Evolutionary conservation across 768 basidiomycete genomes (phyloP).

Genomic region (Pulveroboletus ravenelii): DNA sequence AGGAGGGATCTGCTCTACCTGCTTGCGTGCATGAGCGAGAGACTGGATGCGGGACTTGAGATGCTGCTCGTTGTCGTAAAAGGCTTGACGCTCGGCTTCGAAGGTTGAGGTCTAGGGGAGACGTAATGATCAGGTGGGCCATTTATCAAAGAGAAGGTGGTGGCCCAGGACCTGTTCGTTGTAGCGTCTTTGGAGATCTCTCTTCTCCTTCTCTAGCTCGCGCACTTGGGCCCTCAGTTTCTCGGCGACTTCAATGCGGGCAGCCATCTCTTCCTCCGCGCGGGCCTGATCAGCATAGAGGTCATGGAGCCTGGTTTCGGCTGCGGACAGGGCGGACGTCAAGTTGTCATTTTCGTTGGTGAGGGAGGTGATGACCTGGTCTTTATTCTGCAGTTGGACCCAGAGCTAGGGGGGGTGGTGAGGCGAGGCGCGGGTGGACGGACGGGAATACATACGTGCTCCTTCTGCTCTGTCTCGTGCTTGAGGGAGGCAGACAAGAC

Average conservation of each 20-base stretch:
- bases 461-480: slow-evolving; percentile 77
- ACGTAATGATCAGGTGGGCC: slow-evolving; percentile 8
- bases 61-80: slow-evolving; percentile 92
- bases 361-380: slow-evolving; percentile 59
- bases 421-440: slow-evolving; percentile 4
- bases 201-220: slow-evolving; percentile 85
- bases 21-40: slow-evolving; percentile 62
- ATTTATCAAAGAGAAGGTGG: slow-evolving; percentile 13
- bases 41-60: slow-evolving; percentile 87
- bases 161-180: slow-evolving; percentile 78
- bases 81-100: slow-evolving; percentile 87
- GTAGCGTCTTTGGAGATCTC: slow-evolving; percentile 76
- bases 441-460: slow-evolving; percentile 49
- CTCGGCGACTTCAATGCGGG: slow-evolving; percentile 77
- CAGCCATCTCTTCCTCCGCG: slow-evolving; percentile 76
- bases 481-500: slow-evolving; percentile 59
- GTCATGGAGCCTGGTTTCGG: slow-evolving; percentile 72
- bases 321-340: slow-evolving; percentile 56
- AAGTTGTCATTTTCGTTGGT: slow-evolving; percentile 62
- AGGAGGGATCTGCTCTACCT: slow-evolving; percentile 37
- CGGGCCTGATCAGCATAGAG: slow-evolving; percentile 78
- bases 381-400: slow-evolving; percentile 73
- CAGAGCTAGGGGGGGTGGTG: slow-evolving; percentile 50
- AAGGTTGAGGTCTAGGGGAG: slow-evolving; percentile 68
- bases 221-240: slow-evolving; percentile 77